phyloP scores from a whole-genome alignment of 2,329 filamentous ascomycete genomes.

The Diaporthe amygdali region DNA sequence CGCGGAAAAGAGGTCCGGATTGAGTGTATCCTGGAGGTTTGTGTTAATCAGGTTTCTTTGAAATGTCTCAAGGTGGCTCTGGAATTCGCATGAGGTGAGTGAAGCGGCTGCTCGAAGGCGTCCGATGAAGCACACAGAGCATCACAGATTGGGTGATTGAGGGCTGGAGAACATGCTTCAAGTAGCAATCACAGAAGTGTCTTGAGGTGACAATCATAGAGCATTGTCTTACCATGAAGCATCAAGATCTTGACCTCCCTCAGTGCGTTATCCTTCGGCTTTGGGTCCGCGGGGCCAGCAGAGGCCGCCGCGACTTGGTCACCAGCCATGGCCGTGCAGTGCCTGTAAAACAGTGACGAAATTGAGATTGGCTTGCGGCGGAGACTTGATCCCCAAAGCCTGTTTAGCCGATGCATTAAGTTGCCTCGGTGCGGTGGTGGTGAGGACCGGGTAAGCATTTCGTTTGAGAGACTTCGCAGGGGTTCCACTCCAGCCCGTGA shows the following conservation, averaged over 20 bases:
- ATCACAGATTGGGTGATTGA: not conserved
- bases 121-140: not conserved
- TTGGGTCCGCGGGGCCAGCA: conserved; percentile 15
- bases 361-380: not conserved
- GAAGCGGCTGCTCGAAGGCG: not conserved
- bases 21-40: conserved; percentile 79
- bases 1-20: conserved; percentile 82
- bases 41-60: not conserved
- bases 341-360: not conserved
- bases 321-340: conserved; percentile 14
- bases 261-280: conserved; percentile 45
- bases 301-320: not conserved
- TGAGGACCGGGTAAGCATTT: not conserved
- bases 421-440: not conserved
- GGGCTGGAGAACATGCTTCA: not conserved
- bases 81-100: not conserved
- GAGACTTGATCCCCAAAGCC: not conserved
- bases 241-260: conserved; percentile 72
- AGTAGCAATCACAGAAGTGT: not conserved
- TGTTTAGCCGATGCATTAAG: conserved; percentile 10
- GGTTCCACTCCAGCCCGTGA: conserved; percentile 1
- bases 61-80: not conserved
- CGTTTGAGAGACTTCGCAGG: not conserved
- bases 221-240: conserved; percentile 66
- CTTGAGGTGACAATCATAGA: not conserved